Evolutionary conservation across 768 basidiomycete species (phyloP), one percentile per base, ranked within the genome.

Genomic region (Boletus edulis): DNA sequence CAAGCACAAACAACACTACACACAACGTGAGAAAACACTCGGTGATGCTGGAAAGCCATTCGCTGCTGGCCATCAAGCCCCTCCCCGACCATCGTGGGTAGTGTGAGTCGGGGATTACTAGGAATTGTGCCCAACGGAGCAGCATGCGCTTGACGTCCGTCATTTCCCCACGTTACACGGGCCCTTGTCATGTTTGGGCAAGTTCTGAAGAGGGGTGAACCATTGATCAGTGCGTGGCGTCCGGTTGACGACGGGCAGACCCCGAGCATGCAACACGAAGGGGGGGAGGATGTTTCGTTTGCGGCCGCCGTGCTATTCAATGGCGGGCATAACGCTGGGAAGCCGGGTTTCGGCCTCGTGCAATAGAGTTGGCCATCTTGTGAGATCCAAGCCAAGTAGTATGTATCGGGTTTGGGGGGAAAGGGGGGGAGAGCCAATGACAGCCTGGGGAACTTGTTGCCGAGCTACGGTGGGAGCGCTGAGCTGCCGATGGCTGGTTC

Each of bases 111-210:
- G 48, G 40, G 54, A 51, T 54, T 22, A 32, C 51, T 49, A 49
- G 42, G 47, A 42, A 35, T n/a, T 18, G 52, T 52, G 24, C n/a
- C 40, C 53, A 42, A 45, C 32, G 39, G 46, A 38, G 35, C 38
- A 52, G 35, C 38, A 52, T 31, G 48, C 8, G 41, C 32, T 50
- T 51, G 43, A 44, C 42, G 34, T 14, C 49, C 46, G 27, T 27
- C 24, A 18, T 54, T 53, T 62, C 62, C 58, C 54, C 65, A 61
- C 56, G 65, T 56, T 51, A 7, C 50, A 56, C 37, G 49, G 51
- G 5, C 50, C 56, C 59, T 58, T 43, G 47, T 51, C 17, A 32
- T 18, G n/a, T 32, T 22, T 20, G 15, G 38, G 31, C n/a, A 14
- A 7, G 38, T 39, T 18, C n/a, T 39, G 24, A 13, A 13, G 24